These are phyloP conservation scores for Monosporascus sp. DNA, from an alignment of 2,329 filamentous ascomycete species.

Conservation along the genomic window DNA sequence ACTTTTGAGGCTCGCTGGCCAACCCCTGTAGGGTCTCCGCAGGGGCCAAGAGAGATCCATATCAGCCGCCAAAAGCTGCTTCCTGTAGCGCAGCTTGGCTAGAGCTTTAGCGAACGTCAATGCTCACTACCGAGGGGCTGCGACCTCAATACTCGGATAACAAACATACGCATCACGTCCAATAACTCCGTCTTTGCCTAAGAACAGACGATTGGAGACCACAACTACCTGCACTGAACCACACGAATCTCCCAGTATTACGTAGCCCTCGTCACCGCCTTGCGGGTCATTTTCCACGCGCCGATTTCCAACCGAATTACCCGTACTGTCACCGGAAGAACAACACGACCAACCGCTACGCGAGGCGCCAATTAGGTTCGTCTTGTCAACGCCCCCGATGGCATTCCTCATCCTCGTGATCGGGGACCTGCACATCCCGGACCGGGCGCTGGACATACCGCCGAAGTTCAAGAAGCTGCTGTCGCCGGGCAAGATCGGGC, in stretches of 20 bases:
- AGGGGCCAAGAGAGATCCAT: not conserved
- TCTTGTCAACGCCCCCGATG: constrained; percentile 39
- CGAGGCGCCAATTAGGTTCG: not conserved
- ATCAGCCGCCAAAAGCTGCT: not conserved
- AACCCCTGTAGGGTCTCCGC: not conserved
- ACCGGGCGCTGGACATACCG: constrained; percentile 85
- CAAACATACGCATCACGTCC: not conserved
- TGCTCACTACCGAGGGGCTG: not conserved
- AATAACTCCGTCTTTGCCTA: not conserved
- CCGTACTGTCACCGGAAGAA: no score
- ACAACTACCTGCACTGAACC: not conserved
- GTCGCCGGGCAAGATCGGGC: constrained; percentile 76
- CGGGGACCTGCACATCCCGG: constrained; percentile 89
- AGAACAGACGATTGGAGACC: no score
- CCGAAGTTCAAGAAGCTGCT: constrained; percentile 88
- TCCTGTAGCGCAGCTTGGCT: not conserved
- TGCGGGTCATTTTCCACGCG: not conserved
- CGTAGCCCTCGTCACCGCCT: not conserved
- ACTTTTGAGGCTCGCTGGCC: not conserved
- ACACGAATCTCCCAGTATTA: not conserved
- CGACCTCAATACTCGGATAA: not conserved
- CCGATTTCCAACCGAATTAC: no score
- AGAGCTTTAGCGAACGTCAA: not conserved
- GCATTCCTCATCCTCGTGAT: constrained; percentile 88
- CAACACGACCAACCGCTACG: not conserved